Percentiles rank a stretch among this genome's conserved stretches.
phyloP scores from a whole-genome alignment of 129 eudicot species.

The Lonicera japonica region DNA sequence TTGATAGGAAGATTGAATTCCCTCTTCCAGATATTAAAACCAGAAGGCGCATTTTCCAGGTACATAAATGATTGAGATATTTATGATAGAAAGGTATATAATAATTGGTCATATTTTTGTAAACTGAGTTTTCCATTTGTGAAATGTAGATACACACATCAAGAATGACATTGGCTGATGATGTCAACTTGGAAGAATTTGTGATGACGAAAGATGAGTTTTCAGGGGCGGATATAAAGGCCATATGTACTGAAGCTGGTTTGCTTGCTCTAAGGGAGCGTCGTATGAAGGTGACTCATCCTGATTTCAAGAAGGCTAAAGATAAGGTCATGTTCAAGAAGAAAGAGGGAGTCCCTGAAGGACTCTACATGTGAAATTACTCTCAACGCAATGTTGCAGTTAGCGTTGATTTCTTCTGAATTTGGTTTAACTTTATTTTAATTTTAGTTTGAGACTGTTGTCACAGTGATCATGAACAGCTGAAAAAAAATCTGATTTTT shows the following conservation, averaged over 20 bases:
- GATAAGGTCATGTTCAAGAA: constrained; percentile 99
- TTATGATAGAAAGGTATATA: neutral
- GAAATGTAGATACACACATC: constrained; percentile 76
- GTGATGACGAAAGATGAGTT: constrained; percentile 97
- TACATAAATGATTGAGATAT: constrained; percentile 2
- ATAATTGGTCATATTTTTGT: neutral
- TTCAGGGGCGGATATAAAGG: constrained; percentile 94
- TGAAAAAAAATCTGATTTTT: too few relatives aligned
- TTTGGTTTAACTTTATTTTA: neutral
- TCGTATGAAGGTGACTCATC: constrained; percentile 92
- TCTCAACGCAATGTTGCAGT: too few relatives aligned
- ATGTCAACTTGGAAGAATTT: constrained; percentile 88
- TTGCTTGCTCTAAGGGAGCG: constrained; percentile 89
- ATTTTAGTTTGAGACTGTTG: neutral
- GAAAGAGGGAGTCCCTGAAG: constrained; percentile 98
- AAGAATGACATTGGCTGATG: constrained; percentile 91
- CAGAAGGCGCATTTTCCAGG: constrained; percentile 84
- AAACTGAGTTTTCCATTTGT: neutral
- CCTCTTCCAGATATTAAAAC: constrained; percentile 96
- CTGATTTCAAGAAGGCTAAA: constrained; percentile 94
- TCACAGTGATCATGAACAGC: too few relatives aligned
- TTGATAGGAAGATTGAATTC: constrained; percentile 90
- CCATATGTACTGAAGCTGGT: constrained; percentile 97
- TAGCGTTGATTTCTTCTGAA: constrained; percentile 2
- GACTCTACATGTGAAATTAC: constrained; percentile 69